phyloP scores from a whole-genome alignment of 108 stramenopile species.

The Cylindrotheca fusiformis region DNA sequence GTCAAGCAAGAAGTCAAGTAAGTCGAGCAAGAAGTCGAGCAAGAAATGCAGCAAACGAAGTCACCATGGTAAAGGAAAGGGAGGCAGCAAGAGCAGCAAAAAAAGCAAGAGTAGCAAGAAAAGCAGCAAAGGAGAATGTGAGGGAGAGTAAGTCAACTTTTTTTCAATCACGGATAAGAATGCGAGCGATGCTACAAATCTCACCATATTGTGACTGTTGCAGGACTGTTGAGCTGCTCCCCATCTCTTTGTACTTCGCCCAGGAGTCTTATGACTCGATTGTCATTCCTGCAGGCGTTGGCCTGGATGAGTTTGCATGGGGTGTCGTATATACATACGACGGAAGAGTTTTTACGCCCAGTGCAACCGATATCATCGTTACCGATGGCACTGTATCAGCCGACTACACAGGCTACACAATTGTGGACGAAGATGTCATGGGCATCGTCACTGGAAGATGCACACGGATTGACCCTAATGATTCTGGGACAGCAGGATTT shows the following conservation, averaged over 20 bases:
- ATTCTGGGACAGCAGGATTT: neutral
- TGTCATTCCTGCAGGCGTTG: neutral
- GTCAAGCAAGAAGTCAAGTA: conserved; percentile 4
- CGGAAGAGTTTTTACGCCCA: neutral
- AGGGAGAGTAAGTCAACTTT: neutral
- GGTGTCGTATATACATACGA: neutral
- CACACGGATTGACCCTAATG: conserved; percentile 29
- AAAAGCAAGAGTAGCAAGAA: conserved; percentile 9
- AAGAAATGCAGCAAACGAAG: no score
- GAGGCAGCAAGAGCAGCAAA: no score
- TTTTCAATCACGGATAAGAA: neutral
- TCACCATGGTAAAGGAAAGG: no score
- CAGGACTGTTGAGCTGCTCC: neutral
- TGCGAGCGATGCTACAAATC: neutral
- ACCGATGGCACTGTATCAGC: neutral
- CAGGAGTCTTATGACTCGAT: neutral
- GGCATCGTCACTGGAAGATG: conserved; percentile 24
- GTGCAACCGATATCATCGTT: neutral
- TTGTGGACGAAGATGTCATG: conserved; percentile 3
- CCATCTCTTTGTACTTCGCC: neutral
- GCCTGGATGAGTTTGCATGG: neutral
- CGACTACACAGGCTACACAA: neutral
- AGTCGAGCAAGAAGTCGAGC: neutral
- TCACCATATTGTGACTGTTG: neutral
- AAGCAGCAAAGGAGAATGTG: neutral